Base-by-base conservation (phyloP, 2,329 filamentous ascomycete species). In the Phialophora chinensis region DNA sequence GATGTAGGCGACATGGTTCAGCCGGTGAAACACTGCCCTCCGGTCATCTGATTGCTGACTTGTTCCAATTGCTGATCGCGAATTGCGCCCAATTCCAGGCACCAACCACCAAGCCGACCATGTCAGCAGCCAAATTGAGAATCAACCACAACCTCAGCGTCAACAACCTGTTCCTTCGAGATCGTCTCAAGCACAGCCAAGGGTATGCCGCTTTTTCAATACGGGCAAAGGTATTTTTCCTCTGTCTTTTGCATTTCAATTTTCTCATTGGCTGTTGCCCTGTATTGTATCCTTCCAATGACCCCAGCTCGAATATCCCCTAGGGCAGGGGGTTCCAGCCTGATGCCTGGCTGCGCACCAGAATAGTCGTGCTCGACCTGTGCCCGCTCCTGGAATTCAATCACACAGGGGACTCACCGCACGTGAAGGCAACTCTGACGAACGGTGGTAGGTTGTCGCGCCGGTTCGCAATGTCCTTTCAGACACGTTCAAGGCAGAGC, bases 381-480 rank as follows among this genome's bases (percentile, higher is more conserved):
- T 66, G 44, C 49, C 38, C 59, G 55, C 25, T 49, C 17, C 33
- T 35, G 4, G 14, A 25, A 20, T 12, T n/a, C 29, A 38, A 33
- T 49, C 50, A 50, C n/a, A 20, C 50, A 61, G 17, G 17, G 25
- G 54, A 58, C 42, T 62, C 49, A 63, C 60, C 58, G 29, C 60
- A 66, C 53, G 57, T 58, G 65, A 53, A 62, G 50, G 42, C 62
- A 53, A 33, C 17, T 7, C 55, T 58, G 12, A 54, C 49, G 44
- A 23, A 5, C 31, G 53, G 33, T 31, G 38, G 35, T 54, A 84
- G 82, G 85, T 66, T 87, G 85, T 75, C 79, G 84, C 72, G 79
- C 82, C 67, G 84, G 85, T 62, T 77, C 80, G 69, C 73, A 79
- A 59, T 87, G 85, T 72, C 81, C 79, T 35, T 87, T 81, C 74